Evolutionary conservation across 805 yeast genomes (phyloP), one percentile per base, ranked within the genome.

Genomic region (Helenozyma baotianmanensis): DNA sequence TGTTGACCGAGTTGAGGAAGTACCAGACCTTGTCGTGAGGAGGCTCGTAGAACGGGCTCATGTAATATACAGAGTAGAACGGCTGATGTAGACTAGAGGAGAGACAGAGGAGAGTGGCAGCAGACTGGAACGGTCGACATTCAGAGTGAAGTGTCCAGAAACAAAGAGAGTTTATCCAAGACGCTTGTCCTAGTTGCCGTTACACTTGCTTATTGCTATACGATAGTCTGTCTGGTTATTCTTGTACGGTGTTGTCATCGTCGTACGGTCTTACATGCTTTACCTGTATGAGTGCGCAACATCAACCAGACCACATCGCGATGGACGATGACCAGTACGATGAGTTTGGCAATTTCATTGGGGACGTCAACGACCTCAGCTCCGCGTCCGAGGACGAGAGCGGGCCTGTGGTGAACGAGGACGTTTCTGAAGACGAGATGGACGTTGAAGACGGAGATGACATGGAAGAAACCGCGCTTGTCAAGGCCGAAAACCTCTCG

Each of bases 1-100:
- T 90, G 36, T 69, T 92, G 47, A 94, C 89, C 46, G 96, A 92
- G 64, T 70, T 90, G 53, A 77, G 95, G 45, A 76, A 65, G 45
- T 66, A 66, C 43, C 72, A 66, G 46, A 64, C 71, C 1, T 64
- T 66, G 48, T 53, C 64, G 18, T 61, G 19, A 17, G 19, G 7
- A 8, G 19, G 19, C 19, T 17, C 19, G 19, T 17, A 8, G 19
- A 17, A 8, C 19, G 8, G 19, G 19, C 19, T 6, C 23, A 6
- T 21, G 23, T 21, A 21, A 21, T 21, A 21, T 21, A 19, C 9
- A 9, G 9, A 21, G 23, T 21, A 21, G 23, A 21, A 9, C 6
- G 19, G 8, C 19, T 17, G n/a, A n/a, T n/a, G n/a, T n/a, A n/a
- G n/a, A n/a, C n/a, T n/a, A n/a, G n/a, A n/a, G n/a, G n/a, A n/a